Evolutionary conservation across 805 yeast genomes (phyloP), one percentile per base, ranked within the genome.

Genomic region (Kurtzmaniella fragi): DNA sequence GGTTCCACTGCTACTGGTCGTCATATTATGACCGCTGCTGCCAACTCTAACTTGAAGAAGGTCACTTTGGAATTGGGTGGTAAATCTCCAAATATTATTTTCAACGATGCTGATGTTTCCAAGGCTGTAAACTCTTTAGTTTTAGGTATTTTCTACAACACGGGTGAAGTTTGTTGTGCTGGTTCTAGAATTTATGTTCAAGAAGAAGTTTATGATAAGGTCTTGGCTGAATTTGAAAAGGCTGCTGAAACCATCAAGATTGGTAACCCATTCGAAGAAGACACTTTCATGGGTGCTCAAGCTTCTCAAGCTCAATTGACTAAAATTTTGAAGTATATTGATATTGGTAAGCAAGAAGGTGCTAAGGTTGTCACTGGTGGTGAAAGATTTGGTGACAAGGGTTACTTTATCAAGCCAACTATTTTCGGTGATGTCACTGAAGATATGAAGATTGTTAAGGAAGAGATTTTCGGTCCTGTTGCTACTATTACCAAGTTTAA

Each of bases 51-150:
- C 65, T 73, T 90, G 64, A 90, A 90, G 76, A 88, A 85, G 64
- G 87, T 89, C 47, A 90, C 97, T 32, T 75, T 90, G 59, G 98
- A 90, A 71, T 80, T 89, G 54, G 98, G 98, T 59, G 98, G 98
- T 60, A 90, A 90, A 71, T 89, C 96, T 27, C 96, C 98, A 55
- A 81, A 84, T 64, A 80, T 90, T 51, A 82, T 90, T 36, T 88
- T 84, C 58, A 81, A 82, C 56, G 97, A 90, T 59, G 90, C 91
- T 41, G 80, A 90, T 61, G 59, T 90, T 43, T 80, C 82, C 41
- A 71, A 73, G 55, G 85, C 96, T 37, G 83, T 86, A 37, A 73
- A 82, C 51, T 77, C 80, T 73, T 80, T 88, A 50, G 75, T 84
- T 42, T 60, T 75, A 41, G 96, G 96, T 63, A 89, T 90, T 57